Conservation (phyloP, 148 eudicot species). For the Persicaria maculosa region DNA sequence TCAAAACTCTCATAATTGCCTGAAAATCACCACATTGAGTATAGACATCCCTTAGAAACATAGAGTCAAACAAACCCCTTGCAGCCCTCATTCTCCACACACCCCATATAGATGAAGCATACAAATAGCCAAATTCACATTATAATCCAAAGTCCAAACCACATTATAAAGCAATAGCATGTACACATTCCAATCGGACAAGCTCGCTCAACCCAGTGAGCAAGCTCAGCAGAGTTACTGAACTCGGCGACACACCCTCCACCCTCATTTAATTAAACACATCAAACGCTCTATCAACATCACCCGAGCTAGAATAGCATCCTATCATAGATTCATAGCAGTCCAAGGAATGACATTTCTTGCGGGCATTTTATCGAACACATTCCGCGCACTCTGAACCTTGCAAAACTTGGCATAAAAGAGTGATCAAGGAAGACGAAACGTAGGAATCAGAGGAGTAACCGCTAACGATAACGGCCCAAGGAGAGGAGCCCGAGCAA, state of each 20-base stretch:
- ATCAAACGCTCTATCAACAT: constrained; percentile 28
- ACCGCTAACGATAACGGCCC: constrained; percentile 50
- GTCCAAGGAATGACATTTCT: constrained; percentile 80
- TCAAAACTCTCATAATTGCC: constrained; percentile 47
- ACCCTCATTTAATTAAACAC: constrained; percentile 50
- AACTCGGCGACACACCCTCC: constrained; percentile 48
- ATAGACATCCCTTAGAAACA: constrained; percentile 52
- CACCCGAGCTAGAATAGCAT: constrained; percentile 45
- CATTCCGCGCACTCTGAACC: constrained; percentile 36
- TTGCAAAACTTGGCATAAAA: constrained; percentile 47
- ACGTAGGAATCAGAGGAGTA: constrained; percentile 57
- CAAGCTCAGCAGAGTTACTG: constrained; percentile 52
- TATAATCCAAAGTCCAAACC: constrained; percentile 41
- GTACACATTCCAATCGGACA: constrained; percentile 39
- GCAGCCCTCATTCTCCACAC: constrained; percentile 49
- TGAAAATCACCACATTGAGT: constrained; percentile 50
- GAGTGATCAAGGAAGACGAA: constrained; percentile 57
- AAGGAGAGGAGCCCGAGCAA: constrained; percentile 37
- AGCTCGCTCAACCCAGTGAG: constrained; percentile 46
- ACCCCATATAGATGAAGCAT: constrained; percentile 59
- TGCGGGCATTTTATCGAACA: constrained; percentile 68
- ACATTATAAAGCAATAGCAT: constrained; percentile 32
- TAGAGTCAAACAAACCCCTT: constrained; percentile 47
- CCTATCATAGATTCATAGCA: constrained; percentile 66
- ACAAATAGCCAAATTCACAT: constrained; percentile 47